Evolutionary conservation across 345 rosid species (phyloP).

Genomic region (Salix arbutifolia): DNA sequence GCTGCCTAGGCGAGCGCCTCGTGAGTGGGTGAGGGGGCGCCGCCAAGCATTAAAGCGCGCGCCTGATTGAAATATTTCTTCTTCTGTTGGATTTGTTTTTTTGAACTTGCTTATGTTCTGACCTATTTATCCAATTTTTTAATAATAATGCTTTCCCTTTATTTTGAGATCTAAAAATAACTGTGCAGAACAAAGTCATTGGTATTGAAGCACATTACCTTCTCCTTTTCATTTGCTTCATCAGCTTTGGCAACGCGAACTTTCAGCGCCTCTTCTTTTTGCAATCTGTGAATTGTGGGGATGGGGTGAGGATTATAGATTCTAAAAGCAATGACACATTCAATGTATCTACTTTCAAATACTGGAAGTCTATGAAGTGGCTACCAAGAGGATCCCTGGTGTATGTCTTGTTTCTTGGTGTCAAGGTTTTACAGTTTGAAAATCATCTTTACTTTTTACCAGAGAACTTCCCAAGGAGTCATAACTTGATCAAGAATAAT

Average conservation of each 20-base stretch:
- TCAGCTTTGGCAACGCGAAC: constrained; percentile 78
- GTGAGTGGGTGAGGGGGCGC: too few relatives aligned
- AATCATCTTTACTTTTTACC: background rate
- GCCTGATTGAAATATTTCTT: too few relatives aligned
- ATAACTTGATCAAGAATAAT: background rate
- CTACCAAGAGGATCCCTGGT: background rate
- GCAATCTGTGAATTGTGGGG: constrained; percentile 37
- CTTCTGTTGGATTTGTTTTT: too few relatives aligned
- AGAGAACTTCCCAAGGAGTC: background rate
- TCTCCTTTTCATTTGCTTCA: constrained; percentile 74
- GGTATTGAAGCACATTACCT: constrained; percentile 36
- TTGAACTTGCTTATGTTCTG: too few relatives aligned
- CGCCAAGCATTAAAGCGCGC: too few relatives aligned
- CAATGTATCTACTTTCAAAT: background rate
- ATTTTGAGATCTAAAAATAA: background rate
- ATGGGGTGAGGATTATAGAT: background rate
- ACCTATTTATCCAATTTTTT: too few relatives aligned
- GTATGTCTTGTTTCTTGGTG: background rate
- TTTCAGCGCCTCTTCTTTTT: constrained; percentile 85
- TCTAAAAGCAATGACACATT: background rate
- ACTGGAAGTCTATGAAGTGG: background rate
- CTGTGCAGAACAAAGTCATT: background rate
- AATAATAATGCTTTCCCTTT: background rate
- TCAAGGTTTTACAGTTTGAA: background rate
- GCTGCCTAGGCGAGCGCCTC: too few relatives aligned